A percentile compares a stretch with the other conserved stretches of the same genome.
Evolutionary conservation across 495 filamentous ascomycete species (phyloP).

Genomic region (Penicillium mononematosum): DNA sequence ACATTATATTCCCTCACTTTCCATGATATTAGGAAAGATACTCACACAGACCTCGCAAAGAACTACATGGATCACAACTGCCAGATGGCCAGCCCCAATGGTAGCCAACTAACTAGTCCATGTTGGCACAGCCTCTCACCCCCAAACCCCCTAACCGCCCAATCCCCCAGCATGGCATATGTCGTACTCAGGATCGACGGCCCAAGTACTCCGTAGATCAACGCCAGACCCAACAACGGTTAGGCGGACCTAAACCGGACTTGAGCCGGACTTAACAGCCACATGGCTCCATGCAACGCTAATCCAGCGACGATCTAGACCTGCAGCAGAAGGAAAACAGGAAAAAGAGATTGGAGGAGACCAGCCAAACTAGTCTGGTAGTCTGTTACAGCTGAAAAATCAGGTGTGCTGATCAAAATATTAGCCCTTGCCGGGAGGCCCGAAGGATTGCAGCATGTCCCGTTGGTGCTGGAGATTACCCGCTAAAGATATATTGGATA

Average conservation of each 20-base stretch:
- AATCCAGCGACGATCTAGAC: neutral
- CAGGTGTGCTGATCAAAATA: neutral
- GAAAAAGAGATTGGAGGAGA: neutral
- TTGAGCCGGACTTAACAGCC: neutral
- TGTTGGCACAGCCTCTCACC: neutral
- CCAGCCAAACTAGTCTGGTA: neutral
- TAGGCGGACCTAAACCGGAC: neutral
- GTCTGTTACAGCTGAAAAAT: neutral
- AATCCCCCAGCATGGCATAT: neutral
- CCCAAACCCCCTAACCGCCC: neutral
- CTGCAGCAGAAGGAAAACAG: neutral
- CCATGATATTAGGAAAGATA: slow-evolving; percentile 3
- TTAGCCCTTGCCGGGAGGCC: neutral
- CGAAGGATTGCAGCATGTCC: neutral
- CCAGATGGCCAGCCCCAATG: neutral
- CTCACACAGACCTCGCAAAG: neutral
- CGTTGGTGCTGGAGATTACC: neutral
- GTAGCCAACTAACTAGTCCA: neutral
- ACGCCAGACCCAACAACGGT: neutral
- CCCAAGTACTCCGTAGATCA: no score
- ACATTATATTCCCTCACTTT: neutral
- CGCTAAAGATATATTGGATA: neutral
- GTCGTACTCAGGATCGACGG: neutral
- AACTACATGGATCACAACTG: slow-evolving; percentile 1
- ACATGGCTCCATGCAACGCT: neutral